Conservation (phyloP, 1,139 yeast genomes). For the Kurtzmaniella quercitrusa region DNA sequence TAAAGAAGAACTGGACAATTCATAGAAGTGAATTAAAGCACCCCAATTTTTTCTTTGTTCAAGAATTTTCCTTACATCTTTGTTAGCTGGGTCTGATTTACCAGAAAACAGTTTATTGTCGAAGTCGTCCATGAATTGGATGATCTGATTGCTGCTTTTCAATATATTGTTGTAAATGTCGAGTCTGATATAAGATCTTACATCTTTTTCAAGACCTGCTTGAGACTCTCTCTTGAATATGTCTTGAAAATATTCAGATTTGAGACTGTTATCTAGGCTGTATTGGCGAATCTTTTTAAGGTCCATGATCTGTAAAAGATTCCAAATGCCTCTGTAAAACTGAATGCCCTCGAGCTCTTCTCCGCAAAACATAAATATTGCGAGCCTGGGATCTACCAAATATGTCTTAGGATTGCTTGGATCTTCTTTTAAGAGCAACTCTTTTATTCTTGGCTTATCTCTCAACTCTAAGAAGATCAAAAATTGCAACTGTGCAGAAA, state of each 20-base stretch:
- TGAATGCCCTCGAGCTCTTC: constrained; percentile 2
- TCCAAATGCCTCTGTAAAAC: constrained; percentile 4
- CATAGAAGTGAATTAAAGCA: constrained; percentile 10
- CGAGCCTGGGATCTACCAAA: neutral
- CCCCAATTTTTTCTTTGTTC: constrained; percentile 5
- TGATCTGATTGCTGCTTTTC: constrained; percentile 1
- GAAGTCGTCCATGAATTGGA: constrained; percentile 4
- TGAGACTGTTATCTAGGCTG: neutral
- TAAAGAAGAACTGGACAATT: constrained; percentile 1
- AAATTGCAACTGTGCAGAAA: neutral
- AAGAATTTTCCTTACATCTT: constrained; percentile 3
- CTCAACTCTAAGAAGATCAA: neutral
- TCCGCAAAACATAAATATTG: neutral
- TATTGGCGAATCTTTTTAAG: neutral
- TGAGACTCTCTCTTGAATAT: neutral
- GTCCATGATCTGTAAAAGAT: constrained; percentile 3
- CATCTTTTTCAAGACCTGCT: neutral
- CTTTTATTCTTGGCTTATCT: neutral
- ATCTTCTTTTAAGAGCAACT: neutral
- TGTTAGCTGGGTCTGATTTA: constrained; percentile 2
- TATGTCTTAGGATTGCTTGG: neutral
- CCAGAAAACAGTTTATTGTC: constrained; percentile 1
- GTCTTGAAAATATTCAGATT: neutral
- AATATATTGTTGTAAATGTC: neutral
- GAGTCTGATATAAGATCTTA: neutral